Evolutionary conservation across 768 basidiomycete species (phyloP).

Genomic region (Cystobasidiopsis lactophilus): DNA sequence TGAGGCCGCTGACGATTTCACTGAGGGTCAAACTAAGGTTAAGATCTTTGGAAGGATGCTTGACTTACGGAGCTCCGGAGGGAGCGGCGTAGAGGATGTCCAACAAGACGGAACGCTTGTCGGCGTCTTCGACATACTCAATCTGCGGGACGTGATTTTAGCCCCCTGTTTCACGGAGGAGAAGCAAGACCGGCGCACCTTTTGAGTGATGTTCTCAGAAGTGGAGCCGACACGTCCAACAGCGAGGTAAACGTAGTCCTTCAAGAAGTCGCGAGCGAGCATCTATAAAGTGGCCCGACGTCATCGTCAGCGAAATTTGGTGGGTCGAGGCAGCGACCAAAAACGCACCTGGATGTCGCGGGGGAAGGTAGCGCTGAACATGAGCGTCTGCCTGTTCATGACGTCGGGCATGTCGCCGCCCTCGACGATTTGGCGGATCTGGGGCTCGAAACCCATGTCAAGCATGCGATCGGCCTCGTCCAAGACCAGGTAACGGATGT

Average conservation of each 20-base stretch:
- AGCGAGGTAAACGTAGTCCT: constrained; percentile 96
- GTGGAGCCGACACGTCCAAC: constrained; percentile 97
- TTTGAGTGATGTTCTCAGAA: constrained; percentile 96
- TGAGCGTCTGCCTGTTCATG: constrained; percentile 80
- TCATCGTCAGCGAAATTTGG: not conserved
- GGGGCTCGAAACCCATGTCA: constrained; percentile 99
- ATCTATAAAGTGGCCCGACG: constrained; percentile 25
- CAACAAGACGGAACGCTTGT: constrained; percentile 89
- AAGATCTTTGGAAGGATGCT: too few relatives aligned
- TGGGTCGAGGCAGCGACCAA: not conserved
- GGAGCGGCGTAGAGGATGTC: constrained; percentile 70
- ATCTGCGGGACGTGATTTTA: constrained; percentile 33
- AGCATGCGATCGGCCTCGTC: constrained; percentile 99
- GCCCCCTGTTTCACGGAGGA: not conserved
- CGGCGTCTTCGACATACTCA: constrained; percentile 89
- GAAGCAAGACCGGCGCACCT: not conserved
- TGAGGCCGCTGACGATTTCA: constrained; percentile 55
- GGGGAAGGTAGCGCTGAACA: constrained; percentile 99
- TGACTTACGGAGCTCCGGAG: constrained; percentile 31
- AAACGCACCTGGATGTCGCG: constrained; percentile 57
- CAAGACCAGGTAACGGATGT: constrained; percentile 91
- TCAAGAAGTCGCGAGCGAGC: constrained; percentile 83
- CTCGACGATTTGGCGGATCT: constrained; percentile 93
- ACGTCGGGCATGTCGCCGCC: constrained; percentile 96
- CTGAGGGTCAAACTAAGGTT: too few relatives aligned